Evolutionary conservation across 2,329 filamentous ascomycete species (phyloP).

Genomic region (Grosmannia serpens): DNA sequence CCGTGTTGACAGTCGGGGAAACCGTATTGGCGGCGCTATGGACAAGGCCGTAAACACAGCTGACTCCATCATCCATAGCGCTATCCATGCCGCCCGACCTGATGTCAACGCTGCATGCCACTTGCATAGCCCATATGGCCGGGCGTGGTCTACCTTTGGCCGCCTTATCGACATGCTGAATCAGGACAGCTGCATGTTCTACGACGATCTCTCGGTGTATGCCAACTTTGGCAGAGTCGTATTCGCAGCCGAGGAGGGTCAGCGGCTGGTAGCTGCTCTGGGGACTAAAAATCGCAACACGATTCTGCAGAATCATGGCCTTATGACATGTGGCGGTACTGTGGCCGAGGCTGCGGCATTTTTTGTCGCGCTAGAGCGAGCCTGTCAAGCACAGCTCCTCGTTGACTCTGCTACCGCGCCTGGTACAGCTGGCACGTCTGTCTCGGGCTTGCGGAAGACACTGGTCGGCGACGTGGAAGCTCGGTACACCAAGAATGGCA

Average conservation of each 20-base stretch:
- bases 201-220: slow-evolving; percentile 45
- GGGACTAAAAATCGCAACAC: slow-evolving; percentile 35
- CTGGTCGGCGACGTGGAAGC: slow-evolving; percentile 30
- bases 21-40: slow-evolving; percentile 43
- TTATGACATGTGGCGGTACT: slow-evolving; percentile 46
- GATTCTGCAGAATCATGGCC: slow-evolving; percentile 49
- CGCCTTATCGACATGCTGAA: slow-evolving; percentile 56
- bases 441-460: slow-evolving; percentile 18
- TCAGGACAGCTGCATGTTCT: slow-evolving; percentile 45
- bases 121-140: slow-evolving; percentile 50
- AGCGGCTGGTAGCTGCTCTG: slow-evolving; percentile 39
- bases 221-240: slow-evolving; percentile 47
- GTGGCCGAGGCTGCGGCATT: slow-evolving; percentile 45
- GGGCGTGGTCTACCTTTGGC: slow-evolving; percentile 55
- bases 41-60: slow-evolving; percentile 51
- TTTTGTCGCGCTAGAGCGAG: slow-evolving; percentile 55
- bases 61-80: slow-evolving; percentile 58
- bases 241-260: slow-evolving; percentile 41
- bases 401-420: slow-evolving; percentile 37
- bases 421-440: background rate
- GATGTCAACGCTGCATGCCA: slow-evolving; percentile 60
- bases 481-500: slow-evolving; percentile 18
- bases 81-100: slow-evolving; percentile 51
- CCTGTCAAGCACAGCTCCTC: slow-evolving; percentile 54
- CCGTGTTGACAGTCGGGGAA: slow-evolving; percentile 46